A percentile compares a stretch with the other conserved stretches of the same genome.
Conservation (phyloP, 768 basidiomycete species). For the Rhodocollybia butyracea region DNA sequence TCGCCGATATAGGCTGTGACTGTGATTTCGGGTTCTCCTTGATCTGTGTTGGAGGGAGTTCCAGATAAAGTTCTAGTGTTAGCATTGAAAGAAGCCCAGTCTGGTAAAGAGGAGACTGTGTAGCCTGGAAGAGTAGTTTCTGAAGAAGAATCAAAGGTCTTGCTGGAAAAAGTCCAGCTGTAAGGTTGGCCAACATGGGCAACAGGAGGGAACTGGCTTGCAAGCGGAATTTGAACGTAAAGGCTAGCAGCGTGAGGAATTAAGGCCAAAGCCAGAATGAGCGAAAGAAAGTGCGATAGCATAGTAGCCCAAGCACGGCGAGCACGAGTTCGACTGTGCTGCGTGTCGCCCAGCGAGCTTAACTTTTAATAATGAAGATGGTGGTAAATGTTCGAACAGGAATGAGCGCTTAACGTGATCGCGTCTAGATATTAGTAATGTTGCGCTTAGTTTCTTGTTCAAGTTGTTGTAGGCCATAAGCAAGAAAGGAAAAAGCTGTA, state of each 20-base stretch:
- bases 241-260: conserved; percentile 41
- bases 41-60: conserved; percentile 58
- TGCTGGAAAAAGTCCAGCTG: conserved; percentile 63
- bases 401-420: too few relatives aligned
- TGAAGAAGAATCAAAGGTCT: conserved; percentile 58
- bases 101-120: conserved; percentile 55
- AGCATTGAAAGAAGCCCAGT: conserved; percentile 77
- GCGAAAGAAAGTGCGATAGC: conserved; percentile 55
- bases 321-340: conserved; percentile 7
- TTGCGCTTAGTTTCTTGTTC: too few relatives aligned
- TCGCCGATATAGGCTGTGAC: conserved; percentile 59
- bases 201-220: conserved; percentile 73
- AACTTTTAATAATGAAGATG: background rate
- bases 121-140: conserved; percentile 43
- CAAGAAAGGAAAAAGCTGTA: background rate
- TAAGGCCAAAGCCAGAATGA: conserved; percentile 35
- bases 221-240: conserved; percentile 55
- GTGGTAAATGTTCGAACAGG: background rate
- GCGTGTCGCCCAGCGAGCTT: conserved; percentile 60
- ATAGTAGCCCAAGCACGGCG: conserved; percentile 32
- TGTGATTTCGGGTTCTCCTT: conserved; percentile 58
- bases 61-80: conserved; percentile 61
- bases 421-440: too few relatives aligned
- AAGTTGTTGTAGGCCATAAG: too few relatives aligned
- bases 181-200: conserved; percentile 66